These are phyloP conservation scores for Pyrenophora tritici-repentis DNA, from an alignment of 2,329 filamentous ascomycete genomes.

Conservation along the genomic window DNA sequence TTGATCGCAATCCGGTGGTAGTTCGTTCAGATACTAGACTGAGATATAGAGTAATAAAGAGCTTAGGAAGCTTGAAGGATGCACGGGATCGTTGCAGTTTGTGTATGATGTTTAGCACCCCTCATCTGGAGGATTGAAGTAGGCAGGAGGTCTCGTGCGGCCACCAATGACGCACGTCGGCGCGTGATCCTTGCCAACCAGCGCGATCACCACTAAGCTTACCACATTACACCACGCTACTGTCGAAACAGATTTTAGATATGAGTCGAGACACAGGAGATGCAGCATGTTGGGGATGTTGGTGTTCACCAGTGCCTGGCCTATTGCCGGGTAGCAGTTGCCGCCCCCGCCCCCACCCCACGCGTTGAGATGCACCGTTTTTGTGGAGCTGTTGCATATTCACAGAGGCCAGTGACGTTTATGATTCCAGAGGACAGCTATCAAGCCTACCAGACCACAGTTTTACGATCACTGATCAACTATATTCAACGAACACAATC, in stretches of 20 bases:
- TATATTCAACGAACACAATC: neutral
- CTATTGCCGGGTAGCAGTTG: conserved; percentile 1
- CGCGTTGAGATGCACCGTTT: conserved; percentile 3
- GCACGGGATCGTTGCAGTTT: neutral
- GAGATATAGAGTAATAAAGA: neutral
- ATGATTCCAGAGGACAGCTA: conserved; percentile 1
- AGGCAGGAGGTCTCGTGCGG: conserved; percentile 10
- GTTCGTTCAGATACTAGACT: neutral
- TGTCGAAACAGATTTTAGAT: neutral
- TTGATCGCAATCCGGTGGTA: conserved; percentile 4
- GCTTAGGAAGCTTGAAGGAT: neutral
- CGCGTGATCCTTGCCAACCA: conserved; percentile 1
- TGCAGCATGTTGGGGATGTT: neutral
- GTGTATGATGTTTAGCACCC: neutral
- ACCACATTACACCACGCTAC: neutral
- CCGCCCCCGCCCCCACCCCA: conserved; percentile 5
- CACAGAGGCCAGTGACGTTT: conserved; percentile 11
- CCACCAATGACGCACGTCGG: conserved; percentile 7
- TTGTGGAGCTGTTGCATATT: conserved; percentile 2
- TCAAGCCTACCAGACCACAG: neutral
- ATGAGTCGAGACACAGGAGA: neutral
- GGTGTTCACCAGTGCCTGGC: conserved; percentile 1
- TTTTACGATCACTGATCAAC: neutral
- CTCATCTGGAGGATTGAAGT: conserved; percentile 1
- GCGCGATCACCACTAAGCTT: neutral